Conservation (phyloP, 2,329 filamentous ascomycete genomes). For the Malbranchea zuffiana region DNA sequence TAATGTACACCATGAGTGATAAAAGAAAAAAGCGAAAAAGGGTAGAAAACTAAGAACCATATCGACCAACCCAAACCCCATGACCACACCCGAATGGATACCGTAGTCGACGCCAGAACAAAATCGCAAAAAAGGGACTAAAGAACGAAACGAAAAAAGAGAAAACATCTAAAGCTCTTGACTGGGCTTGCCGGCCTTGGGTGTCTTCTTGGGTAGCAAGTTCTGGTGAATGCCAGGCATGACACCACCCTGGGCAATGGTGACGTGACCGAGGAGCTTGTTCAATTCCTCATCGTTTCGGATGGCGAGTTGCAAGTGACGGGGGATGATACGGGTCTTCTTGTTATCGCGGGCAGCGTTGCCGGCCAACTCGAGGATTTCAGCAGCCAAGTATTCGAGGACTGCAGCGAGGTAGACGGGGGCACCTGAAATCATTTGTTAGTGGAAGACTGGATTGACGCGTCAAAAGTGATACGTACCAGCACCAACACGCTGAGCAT, state of each 20-base stretch:
- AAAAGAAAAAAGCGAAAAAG: constrained; percentile 44
- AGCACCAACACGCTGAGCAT: constrained; percentile 98
- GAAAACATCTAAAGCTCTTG: constrained; percentile 76
- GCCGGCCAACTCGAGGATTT: constrained; percentile 29
- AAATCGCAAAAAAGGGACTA: too few relatives aligned
- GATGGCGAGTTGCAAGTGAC: constrained; percentile 98
- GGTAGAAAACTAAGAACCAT: constrained; percentile 47
- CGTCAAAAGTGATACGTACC: constrained; percentile 41
- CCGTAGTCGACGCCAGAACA: constrained; percentile 60
- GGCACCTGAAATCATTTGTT: constrained; percentile 45
- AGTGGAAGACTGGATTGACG: neutral
- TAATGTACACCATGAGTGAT: constrained; percentile 51
- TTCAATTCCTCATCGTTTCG: constrained; percentile 99
- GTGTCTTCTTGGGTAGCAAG: constrained; percentile 96
- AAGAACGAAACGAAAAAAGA: constrained; percentile 30
- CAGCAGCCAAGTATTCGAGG: constrained; percentile 13
- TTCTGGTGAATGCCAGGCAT: constrained; percentile 96
- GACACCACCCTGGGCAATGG: constrained; percentile 94
- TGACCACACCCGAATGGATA: constrained; percentile 57
- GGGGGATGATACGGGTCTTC: constrained; percentile 99
- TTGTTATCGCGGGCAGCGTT: constrained; percentile 99
- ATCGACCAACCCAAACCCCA: constrained; percentile 57
- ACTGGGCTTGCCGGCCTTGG: constrained; percentile 86
- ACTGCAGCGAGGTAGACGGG: constrained; percentile 66
- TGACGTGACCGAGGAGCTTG: constrained; percentile 93